phyloP scores from a whole-genome alignment of 176 grass and related monocot genomes.

The Juncus effusus region DNA sequence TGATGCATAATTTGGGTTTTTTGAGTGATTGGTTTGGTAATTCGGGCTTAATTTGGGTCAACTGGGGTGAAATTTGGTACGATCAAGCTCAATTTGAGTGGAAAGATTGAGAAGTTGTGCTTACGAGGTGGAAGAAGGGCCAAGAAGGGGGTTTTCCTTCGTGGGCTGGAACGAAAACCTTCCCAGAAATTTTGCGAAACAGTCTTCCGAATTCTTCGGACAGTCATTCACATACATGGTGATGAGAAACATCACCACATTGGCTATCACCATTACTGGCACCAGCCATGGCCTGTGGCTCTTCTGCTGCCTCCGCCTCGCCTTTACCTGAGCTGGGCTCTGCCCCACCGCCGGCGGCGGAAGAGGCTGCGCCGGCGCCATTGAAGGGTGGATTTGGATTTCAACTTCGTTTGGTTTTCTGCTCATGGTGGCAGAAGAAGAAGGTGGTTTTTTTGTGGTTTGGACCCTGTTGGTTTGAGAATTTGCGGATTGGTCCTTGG shows the following conservation, averaged over 20 bases:
- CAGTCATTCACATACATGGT: constrained; percentile 91
- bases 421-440: not conserved
- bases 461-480: too few species aligned
- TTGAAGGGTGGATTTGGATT: constrained; percentile 26
- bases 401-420: not conserved
- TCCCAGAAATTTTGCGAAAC: constrained; percentile 52
- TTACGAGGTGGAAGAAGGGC: constrained; percentile 72
- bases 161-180: constrained; percentile 79
- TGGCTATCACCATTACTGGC: constrained; percentile 38
- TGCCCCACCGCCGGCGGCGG: not conserved
- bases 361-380: constrained; percentile 17
- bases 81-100: not conserved
- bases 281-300: constrained; percentile 60
- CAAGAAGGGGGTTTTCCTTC: constrained; percentile 83
- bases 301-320: constrained; percentile 47
- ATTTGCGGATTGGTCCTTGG: too few species aligned
- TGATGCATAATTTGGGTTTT: not conserved
- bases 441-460: not conserved
- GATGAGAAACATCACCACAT: constrained; percentile 48
- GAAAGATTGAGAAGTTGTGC: not conserved
- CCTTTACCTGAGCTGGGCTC: too few species aligned
- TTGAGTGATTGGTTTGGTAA: not conserved
- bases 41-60: not conserved
- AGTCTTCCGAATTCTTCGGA: constrained; percentile 36
- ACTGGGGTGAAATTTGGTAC: too few species aligned